Base-by-base conservation (phyloP, 768 basidiomycete genomes). In the Coprinopsis cinerea region DNA sequence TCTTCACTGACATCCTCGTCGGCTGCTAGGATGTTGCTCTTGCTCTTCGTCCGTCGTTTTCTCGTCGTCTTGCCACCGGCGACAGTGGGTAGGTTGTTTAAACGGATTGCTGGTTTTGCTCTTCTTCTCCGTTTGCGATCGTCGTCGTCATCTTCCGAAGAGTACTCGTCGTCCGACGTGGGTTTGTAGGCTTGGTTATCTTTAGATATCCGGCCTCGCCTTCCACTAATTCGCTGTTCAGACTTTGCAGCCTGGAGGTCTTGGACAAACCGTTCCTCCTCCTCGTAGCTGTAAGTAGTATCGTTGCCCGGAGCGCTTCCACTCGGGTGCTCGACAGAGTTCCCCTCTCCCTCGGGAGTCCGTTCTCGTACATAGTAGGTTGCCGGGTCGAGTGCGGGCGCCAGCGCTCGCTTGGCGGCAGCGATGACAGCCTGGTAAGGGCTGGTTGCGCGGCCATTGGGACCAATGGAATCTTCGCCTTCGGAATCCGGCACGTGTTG, bases 101-200 rank as follows among this genome's bases (percentile, higher is more conserved):
- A 62, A 20, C 81, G 83, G 6, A 76, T 78, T 6, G 69, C 63
- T 77, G 50, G 72, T 74, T 61, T 75, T 79, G 61, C 76, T 75
- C 65, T 78, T 78, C 67, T 72, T 81, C 57, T 66, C 72, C 62
- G 74, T 74, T 60, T n/a, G n/a, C 72, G 74, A 57, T 71, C 73
- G 51, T 73, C 81, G 25, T 73, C 78, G 22, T 77, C 78, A 26
- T 75, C 72, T 27, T 81, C 83, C 5, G 82, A 81, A 6, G 78
- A 76, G 34, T 69, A 73, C 34, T 88, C 87, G 27, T 78, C 56
- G 55, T 86, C 85, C 6, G 82, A 85, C 48, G 79, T 66, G 17
- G 89, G 89, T 47, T 77, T 77, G 58, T 91, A 92, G 0, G 89
- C 89, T 62, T 85, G 88, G 67, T 91, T 89, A 63, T 92, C 90